phyloP scores from a whole-genome alignment of 495 filamentous ascomycete species.

The Penicillium soppii region DNA sequence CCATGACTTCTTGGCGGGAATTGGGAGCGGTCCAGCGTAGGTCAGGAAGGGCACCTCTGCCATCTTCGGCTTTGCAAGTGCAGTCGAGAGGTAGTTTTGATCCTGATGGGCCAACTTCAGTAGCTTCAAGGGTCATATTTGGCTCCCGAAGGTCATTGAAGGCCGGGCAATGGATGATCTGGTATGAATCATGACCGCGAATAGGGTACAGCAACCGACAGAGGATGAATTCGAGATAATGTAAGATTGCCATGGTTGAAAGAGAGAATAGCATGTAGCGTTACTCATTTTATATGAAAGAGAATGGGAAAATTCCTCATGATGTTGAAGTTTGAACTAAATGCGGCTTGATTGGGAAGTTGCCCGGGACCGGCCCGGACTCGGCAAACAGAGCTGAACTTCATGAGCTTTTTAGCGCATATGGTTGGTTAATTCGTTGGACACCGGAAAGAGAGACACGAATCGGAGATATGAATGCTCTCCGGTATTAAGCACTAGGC shows the following conservation, averaged over 20 bases:
- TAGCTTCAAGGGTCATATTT: slow-evolving; percentile 42
- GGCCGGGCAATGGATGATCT: slow-evolving; percentile 23
- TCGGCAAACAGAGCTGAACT: slow-evolving; percentile 13
- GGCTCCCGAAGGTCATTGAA: slow-evolving; percentile 31
- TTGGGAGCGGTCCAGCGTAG: slow-evolving; percentile 37
- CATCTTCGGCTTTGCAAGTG: slow-evolving; percentile 34
- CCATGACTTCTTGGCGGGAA: slow-evolving; percentile 26
- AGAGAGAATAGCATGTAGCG: neutral
- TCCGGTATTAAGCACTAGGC: too few relatives aligned
- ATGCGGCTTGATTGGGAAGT: slow-evolving; percentile 1
- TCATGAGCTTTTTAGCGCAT: too few relatives aligned
- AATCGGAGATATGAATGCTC: too few relatives aligned
- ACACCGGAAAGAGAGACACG: too few relatives aligned
- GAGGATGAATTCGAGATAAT: slow-evolving; percentile 24
- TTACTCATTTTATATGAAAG: neutral
- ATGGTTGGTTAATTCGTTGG: too few relatives aligned
- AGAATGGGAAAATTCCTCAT: neutral
- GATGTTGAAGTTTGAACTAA: neutral
- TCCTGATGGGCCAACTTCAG: slow-evolving; percentile 38
- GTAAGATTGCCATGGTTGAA: slow-evolving; percentile 13
- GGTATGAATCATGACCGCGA: slow-evolving; percentile 28
- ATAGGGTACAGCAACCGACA: slow-evolving; percentile 25
- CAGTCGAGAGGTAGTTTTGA: slow-evolving; percentile 36
- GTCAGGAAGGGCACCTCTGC: slow-evolving; percentile 36
- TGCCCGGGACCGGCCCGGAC: slow-evolving; percentile 25